phyloP scores from a whole-genome alignment of 371 early-diverging fungal species.

The Entomophthora muscae region DNA sequence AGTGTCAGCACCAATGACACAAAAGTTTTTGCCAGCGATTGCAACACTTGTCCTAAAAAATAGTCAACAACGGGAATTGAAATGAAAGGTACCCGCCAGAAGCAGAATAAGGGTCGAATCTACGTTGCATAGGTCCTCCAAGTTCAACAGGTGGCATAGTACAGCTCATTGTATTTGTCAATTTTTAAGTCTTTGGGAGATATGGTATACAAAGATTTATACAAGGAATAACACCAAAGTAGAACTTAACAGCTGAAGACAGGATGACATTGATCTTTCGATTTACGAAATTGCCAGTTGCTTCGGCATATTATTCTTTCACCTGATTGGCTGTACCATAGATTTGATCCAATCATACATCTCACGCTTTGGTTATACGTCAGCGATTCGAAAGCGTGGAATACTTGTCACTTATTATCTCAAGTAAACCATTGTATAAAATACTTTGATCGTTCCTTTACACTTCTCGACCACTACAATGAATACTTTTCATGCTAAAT shows the following conservation, averaged over 20 bases:
- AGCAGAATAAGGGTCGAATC: slow-evolving; percentile 63
- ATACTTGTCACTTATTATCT: too few relatives aligned
- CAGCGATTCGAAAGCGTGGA: too few relatives aligned
- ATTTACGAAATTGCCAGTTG: too few relatives aligned
- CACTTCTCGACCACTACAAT: too few relatives aligned
- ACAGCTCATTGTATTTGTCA: neutral
- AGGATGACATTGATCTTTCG: too few relatives aligned
- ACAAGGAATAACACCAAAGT: too few relatives aligned
- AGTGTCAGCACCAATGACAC: slow-evolving; percentile 93
- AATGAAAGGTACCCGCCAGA: slow-evolving; percentile 42
- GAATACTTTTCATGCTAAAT: neutral
- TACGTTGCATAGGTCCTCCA: slow-evolving; percentile 19
- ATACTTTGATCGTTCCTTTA: too few relatives aligned
- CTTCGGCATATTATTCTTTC: too few relatives aligned
- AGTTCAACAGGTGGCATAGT: neutral
- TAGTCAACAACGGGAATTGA: neutral
- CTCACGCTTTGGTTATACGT: neutral
- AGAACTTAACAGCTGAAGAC: too few relatives aligned
- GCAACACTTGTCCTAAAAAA: slow-evolving; percentile 69
- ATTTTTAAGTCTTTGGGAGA: neutral
- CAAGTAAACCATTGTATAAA: too few relatives aligned
- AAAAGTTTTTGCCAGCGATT: slow-evolving; percentile 90
- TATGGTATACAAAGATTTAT: too few relatives aligned
- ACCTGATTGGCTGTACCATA: neutral
- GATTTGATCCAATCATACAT: neutral